Conservation (phyloP, 345 rosid species). For the Citrus mangshanensis region DNA sequence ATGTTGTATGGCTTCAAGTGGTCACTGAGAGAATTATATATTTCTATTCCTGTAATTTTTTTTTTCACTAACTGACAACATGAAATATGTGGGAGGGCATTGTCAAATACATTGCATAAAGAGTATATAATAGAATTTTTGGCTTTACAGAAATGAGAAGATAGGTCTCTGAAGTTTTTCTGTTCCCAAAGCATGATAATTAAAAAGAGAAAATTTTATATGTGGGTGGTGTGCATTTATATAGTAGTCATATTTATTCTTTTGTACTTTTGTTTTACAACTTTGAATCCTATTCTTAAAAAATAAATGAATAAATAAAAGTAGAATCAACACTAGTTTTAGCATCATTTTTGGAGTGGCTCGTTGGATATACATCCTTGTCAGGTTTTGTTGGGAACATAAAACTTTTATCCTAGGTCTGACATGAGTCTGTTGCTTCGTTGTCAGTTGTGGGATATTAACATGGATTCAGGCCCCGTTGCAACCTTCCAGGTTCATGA, state of each 20-base stretch:
- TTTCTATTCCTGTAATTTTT: not conserved
- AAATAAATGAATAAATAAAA: too few species aligned
- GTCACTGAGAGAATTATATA: not conserved
- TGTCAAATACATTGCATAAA: not conserved
- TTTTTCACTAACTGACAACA: too few species aligned
- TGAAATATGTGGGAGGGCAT: not conserved
- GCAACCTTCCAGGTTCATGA: conserved; percentile 82
- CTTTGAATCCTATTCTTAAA: not conserved
- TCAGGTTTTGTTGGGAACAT: not conserved
- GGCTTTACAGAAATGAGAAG: not conserved
- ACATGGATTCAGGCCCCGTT: conserved; percentile 96
- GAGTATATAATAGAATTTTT: not conserved
- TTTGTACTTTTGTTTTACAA: not conserved
- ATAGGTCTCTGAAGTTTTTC: not conserved
- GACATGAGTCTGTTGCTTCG: conserved; percentile 12
- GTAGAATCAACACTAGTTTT: not conserved
- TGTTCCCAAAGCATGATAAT: not conserved
- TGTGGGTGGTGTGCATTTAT: not conserved
- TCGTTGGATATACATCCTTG: not conserved
- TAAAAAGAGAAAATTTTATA: not conserved
- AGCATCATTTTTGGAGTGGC: not conserved
- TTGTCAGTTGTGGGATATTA: conserved; percentile 70
- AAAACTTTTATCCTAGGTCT: not conserved
- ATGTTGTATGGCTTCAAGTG: not conserved
- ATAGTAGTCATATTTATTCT: not conserved